Conservation (phyloP, 2,329 filamentous ascomycete genomes). For the Allantophomopsis cytisporea region DNA sequence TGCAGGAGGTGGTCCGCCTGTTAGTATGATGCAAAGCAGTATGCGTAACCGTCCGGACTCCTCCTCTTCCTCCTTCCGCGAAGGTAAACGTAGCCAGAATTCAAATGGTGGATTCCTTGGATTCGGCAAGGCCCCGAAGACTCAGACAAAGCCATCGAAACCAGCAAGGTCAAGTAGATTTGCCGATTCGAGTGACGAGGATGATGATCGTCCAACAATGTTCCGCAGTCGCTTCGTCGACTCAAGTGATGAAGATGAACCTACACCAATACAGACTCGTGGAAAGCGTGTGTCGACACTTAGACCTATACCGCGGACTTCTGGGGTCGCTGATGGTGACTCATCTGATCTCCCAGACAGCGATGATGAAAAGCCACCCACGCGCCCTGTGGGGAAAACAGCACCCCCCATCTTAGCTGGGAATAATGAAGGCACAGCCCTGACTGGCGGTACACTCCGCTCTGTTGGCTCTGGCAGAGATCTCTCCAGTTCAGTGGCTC, state of each 20-base stretch:
- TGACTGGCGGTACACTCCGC: slow-evolving; percentile 18
- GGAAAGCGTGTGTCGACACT: slow-evolving; percentile 1
- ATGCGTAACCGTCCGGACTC: slow-evolving; percentile 21
- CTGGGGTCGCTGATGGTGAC: slow-evolving; percentile 38
- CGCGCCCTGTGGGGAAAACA: slow-evolving; percentile 7
- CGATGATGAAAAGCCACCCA: slow-evolving; percentile 31
- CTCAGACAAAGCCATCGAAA: slow-evolving; percentile 5
- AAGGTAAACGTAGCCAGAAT: too few relatives aligned
- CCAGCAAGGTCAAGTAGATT: slow-evolving; percentile 14
- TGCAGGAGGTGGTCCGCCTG: slow-evolving; percentile 23
- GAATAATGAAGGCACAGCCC: slow-evolving; percentile 8
- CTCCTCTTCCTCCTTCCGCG: slow-evolving; percentile 17
- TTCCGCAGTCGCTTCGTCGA: slow-evolving; percentile 41
- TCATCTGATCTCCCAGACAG: slow-evolving; percentile 49
- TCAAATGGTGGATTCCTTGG: too few relatives aligned
- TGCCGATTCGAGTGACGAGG: slow-evolving; percentile 19
- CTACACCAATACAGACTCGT: slow-evolving; percentile 3
- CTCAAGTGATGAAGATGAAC: slow-evolving; percentile 43
- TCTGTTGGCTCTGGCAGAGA: slow-evolving; percentile 21
- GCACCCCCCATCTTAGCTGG: neutral
- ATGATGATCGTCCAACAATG: slow-evolving; percentile 10
- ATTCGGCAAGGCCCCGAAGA: neutral
- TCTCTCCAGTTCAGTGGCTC: slow-evolving; percentile 9
- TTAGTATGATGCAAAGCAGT: slow-evolving; percentile 28
- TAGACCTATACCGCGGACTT: slow-evolving; percentile 35